Base-by-base conservation (phyloP, 495 filamentous ascomycete genomes). In the Aspergillus homomorphus region DNA sequence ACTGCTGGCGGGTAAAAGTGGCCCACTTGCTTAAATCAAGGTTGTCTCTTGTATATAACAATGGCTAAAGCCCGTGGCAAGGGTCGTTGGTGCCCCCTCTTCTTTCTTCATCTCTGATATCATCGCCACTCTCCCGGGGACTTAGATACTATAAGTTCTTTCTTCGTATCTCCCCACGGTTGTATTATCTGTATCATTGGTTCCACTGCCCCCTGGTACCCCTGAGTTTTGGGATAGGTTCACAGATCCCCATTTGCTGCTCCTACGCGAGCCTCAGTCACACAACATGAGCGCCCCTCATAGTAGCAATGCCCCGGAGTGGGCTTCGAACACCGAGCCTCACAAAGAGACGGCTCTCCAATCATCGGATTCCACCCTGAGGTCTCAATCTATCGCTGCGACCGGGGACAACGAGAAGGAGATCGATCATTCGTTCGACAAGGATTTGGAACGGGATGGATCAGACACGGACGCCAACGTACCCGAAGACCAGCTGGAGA, bases 351-450 rank as follows among this genome's bases (percentile, higher is more conserved):
- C 22, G 19, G 46, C 30, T 0, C 38, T 54, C 24, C 56, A 55
- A 38, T 63, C 61, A 0, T 61, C 64, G 7, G 49, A 55, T 9
- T 51, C 54, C 26, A 66, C 64, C 14, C 51, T 66, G 10, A 49
- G 33, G 14, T 59, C 64, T 45, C 53, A 52, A 22, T 61, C 63
- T 3, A 33, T 46, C 20, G 53, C 51, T 18, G 51, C 45, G 16
- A 15, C 21, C 20, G 52, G 30, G n/a, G 51, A 66, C 10, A 23
- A 18, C 1, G 58, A 61, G 46, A 61, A 64, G 24, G 45, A 41
- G 1, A 16, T 44, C 6, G 58, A 58, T 8, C 20, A 46, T 23
- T 4, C 19, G 9, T 24, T 44, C 26, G 42, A 61, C 20, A 58
- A 41, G 16, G 59, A 44, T n/a, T 19, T 53, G 2, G 62, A 61